These are phyloP conservation scores for Candida sp. DNA, from an alignment of 1,139 yeast genomes.

Conservation along the genomic window DNA sequence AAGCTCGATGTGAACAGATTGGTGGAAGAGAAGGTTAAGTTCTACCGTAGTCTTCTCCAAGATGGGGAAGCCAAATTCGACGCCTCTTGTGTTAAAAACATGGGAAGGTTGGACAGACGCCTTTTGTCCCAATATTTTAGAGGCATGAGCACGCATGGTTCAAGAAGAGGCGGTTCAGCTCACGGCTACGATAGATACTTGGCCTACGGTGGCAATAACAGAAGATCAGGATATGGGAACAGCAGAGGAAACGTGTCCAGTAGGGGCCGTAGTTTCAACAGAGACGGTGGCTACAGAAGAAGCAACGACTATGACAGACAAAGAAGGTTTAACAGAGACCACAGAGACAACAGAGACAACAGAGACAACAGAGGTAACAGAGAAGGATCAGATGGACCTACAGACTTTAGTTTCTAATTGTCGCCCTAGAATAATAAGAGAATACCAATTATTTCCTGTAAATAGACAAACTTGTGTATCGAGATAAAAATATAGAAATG, in stretches of 20 bases:
- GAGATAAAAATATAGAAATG: not conserved
- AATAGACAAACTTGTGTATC: not conserved
- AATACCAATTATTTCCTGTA: not conserved
- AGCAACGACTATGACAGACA: conserved; percentile 1
- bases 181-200: not conserved
- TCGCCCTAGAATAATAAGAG: no score
- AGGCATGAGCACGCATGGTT: not conserved
- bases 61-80: conserved; percentile 14
- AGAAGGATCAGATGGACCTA: no score
- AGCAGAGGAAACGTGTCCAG: not conserved
- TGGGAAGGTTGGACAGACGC: no score
- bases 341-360: not conserved
- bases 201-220: not conserved
- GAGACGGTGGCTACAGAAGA: conserved; percentile 9
- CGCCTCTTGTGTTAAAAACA: no score
- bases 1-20: conserved; percentile 20
- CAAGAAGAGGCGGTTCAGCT: not conserved
- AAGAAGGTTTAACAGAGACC: not conserved
- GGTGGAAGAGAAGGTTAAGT: conserved; percentile 12
- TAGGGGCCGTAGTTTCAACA: conserved; percentile 8
- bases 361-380: conserved; percentile 4
- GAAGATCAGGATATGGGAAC: not conserved
- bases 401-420: no score
- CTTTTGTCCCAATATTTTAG: no score
- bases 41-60: conserved; percentile 16